These are phyloP conservation scores for Kodamaea fungicola DNA, from an alignment of 1,139 yeast species.

Conservation along the genomic window DNA sequence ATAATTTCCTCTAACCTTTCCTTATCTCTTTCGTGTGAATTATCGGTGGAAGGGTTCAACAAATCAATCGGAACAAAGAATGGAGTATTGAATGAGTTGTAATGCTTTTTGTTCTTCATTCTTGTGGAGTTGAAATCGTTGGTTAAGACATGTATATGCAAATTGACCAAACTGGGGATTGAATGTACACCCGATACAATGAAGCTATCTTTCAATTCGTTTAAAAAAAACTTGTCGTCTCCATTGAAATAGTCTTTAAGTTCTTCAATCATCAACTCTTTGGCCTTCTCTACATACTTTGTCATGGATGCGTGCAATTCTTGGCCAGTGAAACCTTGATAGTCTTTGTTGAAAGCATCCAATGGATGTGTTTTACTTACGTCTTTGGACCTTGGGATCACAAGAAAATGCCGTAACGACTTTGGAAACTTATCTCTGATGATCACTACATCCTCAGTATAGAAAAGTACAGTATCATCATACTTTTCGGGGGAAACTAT, in stretches of 20 bases:
- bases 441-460: slow-evolving; percentile 54
- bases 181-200: slow-evolving; percentile 68
- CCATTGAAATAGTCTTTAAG: slow-evolving; percentile 16
- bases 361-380: slow-evolving; percentile 52
- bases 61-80: slow-evolving; percentile 59
- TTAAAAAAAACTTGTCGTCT: slow-evolving; percentile 1
- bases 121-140: slow-evolving; percentile 54
- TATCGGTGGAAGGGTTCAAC: slow-evolving; percentile 17
- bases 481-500: slow-evolving; percentile 26
- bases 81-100: slow-evolving; percentile 62
- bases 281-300: slow-evolving; percentile 43
- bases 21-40: slow-evolving; percentile 13
- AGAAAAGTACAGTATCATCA: slow-evolving; percentile 27
- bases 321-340: slow-evolving; percentile 11
- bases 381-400: slow-evolving; percentile 50
- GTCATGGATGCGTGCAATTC: slow-evolving; percentile 29
- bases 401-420: slow-evolving; percentile 55
- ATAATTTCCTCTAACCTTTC: slow-evolving; percentile 22
- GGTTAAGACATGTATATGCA: slow-evolving; percentile 73
- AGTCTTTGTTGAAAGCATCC: slow-evolving; percentile 40
- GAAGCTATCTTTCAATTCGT: slow-evolving; percentile 28
- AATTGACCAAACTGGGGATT: slow-evolving; percentile 63
- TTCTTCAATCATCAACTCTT: slow-evolving; percentile 33
- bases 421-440: slow-evolving; percentile 65
- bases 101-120: slow-evolving; percentile 64